Conservation (phyloP, 83 land plant genomes). For the Picea engelmannii region DNA sequence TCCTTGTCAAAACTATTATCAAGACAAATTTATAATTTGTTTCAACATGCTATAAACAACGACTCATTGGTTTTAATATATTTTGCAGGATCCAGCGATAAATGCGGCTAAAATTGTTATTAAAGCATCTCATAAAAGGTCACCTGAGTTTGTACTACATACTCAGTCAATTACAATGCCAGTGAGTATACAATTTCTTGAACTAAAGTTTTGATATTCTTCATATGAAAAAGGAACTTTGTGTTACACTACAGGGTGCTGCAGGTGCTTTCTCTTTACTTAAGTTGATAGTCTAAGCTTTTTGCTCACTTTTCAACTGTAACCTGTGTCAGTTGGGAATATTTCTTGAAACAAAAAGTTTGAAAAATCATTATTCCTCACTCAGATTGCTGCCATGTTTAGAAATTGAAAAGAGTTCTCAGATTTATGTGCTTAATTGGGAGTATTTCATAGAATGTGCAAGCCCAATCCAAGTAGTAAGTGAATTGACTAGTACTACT, state of each 20-base stretch:
- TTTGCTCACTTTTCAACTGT: background rate
- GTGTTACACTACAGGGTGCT: background rate
- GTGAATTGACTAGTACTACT: background rate
- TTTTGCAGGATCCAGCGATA: background rate
- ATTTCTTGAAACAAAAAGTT: background rate
- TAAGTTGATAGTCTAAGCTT: background rate
- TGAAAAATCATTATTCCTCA: background rate
- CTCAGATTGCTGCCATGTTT: background rate
- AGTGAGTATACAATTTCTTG: background rate
- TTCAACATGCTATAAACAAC: background rate
- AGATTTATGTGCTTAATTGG: background rate
- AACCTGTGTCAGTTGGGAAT: background rate
- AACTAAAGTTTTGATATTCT: background rate
- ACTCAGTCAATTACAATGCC: background rate
- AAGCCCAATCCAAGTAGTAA: background rate
- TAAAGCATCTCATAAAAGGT: background rate
- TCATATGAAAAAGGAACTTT: background rate
- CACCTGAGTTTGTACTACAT: background rate
- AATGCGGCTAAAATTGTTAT: background rate
- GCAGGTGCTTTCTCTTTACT: background rate
- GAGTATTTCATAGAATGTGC: background rate
- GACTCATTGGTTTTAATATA: too few relatives aligned
- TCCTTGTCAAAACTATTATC: too few relatives aligned
- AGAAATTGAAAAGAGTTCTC: background rate
- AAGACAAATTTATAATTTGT: background rate